Evolutionary conservation across 148 eudicot species (phyloP).

Genomic region (Simmondsia chinensis): DNA sequence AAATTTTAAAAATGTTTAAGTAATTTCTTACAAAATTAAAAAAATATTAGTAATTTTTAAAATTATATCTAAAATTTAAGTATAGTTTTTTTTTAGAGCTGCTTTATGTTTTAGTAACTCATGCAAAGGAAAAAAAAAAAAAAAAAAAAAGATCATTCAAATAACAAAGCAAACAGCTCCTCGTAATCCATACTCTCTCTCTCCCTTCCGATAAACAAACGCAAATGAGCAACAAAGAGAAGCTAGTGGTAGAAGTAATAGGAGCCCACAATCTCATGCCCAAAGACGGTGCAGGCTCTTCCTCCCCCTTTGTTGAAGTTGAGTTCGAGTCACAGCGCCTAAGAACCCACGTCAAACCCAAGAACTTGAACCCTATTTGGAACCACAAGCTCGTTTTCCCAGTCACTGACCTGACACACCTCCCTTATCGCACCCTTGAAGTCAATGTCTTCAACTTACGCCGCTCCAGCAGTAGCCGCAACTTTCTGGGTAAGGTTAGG

Average conservation of each 20-base stretch:
- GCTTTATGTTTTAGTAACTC: no score
- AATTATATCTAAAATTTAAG: no score
- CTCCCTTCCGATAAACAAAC: not conserved
- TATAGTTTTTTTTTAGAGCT: no score
- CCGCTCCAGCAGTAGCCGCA: conserved; percentile 58
- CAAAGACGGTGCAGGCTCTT: conserved; percentile 91
- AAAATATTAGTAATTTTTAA: no score
- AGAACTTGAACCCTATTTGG: conserved; percentile 84
- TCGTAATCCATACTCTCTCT: not conserved
- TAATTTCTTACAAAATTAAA: no score
- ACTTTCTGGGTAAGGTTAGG: conserved; percentile 69
- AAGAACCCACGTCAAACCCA: conserved; percentile 54
- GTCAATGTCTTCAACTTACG: conserved; percentile 67
- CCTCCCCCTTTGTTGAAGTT: conserved; percentile 80
- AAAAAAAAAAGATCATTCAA: no score
- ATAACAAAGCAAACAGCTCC: no score
- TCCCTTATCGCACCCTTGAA: conserved; percentile 66
- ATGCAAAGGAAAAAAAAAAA: no score
- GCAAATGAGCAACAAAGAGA: conserved; percentile 36
- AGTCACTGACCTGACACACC: conserved; percentile 47
- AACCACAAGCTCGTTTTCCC: conserved; percentile 76
- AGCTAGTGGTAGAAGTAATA: conserved; percentile 82
- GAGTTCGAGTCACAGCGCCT: conserved; percentile 65
- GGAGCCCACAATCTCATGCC: conserved; percentile 91
- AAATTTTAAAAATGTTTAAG: no score